Evolutionary conservation across 495 filamentous ascomycete species (phyloP).

Genomic region (Talaromyces stipitatus): DNA sequence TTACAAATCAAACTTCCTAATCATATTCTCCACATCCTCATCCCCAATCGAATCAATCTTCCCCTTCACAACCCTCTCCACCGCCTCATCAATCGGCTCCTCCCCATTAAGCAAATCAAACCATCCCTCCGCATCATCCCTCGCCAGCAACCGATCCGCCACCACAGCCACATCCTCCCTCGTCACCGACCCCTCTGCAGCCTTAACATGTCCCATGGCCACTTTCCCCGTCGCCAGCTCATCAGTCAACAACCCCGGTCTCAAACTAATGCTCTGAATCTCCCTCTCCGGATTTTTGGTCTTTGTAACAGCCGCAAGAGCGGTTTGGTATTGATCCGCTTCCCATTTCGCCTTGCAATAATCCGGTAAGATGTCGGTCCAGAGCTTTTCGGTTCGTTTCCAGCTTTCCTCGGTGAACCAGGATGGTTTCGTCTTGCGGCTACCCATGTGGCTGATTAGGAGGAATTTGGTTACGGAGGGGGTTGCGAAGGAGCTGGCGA

Average conservation of each 20-base stretch:
- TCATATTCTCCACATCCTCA: conserved; percentile 50
- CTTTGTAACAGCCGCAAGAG: conserved; percentile 40
- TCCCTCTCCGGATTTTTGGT: conserved; percentile 31
- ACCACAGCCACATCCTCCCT: conserved; percentile 66
- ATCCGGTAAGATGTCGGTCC: conserved; percentile 45
- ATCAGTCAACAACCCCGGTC: conserved; percentile 58
- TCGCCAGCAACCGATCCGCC: conserved; percentile 55
- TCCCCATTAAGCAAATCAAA: conserved; percentile 55
- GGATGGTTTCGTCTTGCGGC: conserved; percentile 46
- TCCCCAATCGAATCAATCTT: conserved; percentile 59
- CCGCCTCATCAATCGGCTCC: conserved; percentile 50
- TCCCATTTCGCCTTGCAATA: conserved; percentile 72
- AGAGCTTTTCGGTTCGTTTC: conserved; percentile 39
- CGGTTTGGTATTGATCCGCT: conserved; percentile 66
- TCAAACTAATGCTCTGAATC: conserved; percentile 60
- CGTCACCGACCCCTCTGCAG: conserved; percentile 45
- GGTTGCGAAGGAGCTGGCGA: conserved; percentile 51
- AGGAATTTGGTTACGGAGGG: conserved; percentile 64
- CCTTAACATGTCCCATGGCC: conserved; percentile 52
- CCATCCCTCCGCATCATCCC: conserved; percentile 52
- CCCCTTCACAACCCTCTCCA: conserved; percentile 54
- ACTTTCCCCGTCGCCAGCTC: conserved; percentile 53
- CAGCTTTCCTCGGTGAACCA: conserved; percentile 65
- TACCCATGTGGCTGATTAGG: conserved; percentile 60
- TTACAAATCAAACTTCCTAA: conserved; percentile 27